Percentiles rank a stretch among this genome's conserved stretches.
These are phyloP conservation scores for Schizopora paradoxa DNA, from an alignment of 1,284 basidiomycete genomes.

Conservation along the genomic window DNA sequence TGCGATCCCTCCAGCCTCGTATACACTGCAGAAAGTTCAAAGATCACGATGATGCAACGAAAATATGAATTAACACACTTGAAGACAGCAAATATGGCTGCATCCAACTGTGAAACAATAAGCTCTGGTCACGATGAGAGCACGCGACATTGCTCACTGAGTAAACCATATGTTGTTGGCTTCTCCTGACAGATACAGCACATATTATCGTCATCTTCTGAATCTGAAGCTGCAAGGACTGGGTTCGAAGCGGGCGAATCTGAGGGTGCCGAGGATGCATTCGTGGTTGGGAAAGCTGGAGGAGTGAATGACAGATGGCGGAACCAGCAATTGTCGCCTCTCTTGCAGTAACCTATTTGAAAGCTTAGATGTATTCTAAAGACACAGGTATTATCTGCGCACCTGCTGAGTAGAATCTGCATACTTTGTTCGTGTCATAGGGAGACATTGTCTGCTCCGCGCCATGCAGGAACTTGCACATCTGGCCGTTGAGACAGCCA, in stretches of 20 bases:
- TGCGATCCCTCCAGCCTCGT: slow-evolving; percentile 62
- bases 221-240: slow-evolving; percentile 26
- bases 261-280: slow-evolving; percentile 23
- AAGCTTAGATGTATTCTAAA: background rate
- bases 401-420: slow-evolving; percentile 59
- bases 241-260: background rate
- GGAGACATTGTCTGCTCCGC: slow-evolving; percentile 49
- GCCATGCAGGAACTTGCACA: slow-evolving; percentile 72
- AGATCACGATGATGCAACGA: slow-evolving; percentile 4
- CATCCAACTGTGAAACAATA: slow-evolving; percentile 46
- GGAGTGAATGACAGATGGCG: no score
- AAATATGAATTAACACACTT: slow-evolving; percentile 34
- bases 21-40: slow-evolving; percentile 48
- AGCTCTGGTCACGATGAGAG: background rate
- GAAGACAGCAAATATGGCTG: slow-evolving; percentile 67
- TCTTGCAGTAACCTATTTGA: slow-evolving; percentile 53
- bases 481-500: slow-evolving; percentile 60
- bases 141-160: slow-evolving; percentile 40
- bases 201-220: slow-evolving; percentile 33
- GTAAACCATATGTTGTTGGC: slow-evolving; percentile 60
- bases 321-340: slow-evolving; percentile 70
- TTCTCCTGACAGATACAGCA: slow-evolving; percentile 73
- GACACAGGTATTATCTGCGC: slow-evolving; percentile 12
- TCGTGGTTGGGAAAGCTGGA: slow-evolving; percentile 24
- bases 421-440: slow-evolving; percentile 63